These are phyloP conservation scores for Trichoderma gracile DNA, from an alignment of 2,329 filamentous ascomycete species.

Conservation along the genomic window DNA sequence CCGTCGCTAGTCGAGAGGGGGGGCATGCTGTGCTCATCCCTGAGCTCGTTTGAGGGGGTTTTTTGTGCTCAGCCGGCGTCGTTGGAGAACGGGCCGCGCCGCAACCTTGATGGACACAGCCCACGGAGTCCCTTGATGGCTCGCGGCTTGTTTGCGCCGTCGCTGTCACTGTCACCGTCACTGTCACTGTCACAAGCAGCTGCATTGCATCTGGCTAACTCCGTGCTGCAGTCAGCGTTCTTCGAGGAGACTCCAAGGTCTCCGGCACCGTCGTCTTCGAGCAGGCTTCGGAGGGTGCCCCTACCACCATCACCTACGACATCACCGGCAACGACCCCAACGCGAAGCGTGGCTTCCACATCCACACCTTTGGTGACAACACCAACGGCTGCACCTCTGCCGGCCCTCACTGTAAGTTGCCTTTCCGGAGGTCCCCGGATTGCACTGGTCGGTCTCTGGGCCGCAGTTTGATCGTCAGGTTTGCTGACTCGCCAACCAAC, in stretches of 20 bases:
- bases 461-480: too few relatives aligned
- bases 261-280: slow-evolving; percentile 92
- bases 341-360: slow-evolving; percentile 96
- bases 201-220: slow-evolving; percentile 20
- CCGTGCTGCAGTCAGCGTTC: slow-evolving; percentile 73
- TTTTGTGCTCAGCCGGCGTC: slow-evolving; percentile 34
- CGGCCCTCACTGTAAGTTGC: slow-evolving; percentile 85
- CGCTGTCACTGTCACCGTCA: too few relatives aligned
- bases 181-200: too few relatives aligned
- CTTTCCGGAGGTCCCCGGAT: not conserved
- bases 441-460: too few relatives aligned
- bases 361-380: slow-evolving; percentile 99
- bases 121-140: slow-evolving; percentile 40
- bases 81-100: slow-evolving; percentile 33
- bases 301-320: slow-evolving; percentile 89
- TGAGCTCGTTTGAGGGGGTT: slow-evolving; percentile 64
- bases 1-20: slow-evolving; percentile 26
- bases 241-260: slow-evolving; percentile 98
- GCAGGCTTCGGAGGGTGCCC: slow-evolving; percentile 77
- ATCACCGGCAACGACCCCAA: slow-evolving; percentile 91
- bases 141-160: not conserved
- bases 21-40: slow-evolving; percentile 31
- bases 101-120: slow-evolving; percentile 49
- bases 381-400: slow-evolving; percentile 99
- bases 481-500: slow-evolving; percentile 24